A percentile compares a stretch with the other conserved stretches of the same genome.
Conservation (phyloP, 441 rosid species). For the Gossypium trilobum region DNA sequence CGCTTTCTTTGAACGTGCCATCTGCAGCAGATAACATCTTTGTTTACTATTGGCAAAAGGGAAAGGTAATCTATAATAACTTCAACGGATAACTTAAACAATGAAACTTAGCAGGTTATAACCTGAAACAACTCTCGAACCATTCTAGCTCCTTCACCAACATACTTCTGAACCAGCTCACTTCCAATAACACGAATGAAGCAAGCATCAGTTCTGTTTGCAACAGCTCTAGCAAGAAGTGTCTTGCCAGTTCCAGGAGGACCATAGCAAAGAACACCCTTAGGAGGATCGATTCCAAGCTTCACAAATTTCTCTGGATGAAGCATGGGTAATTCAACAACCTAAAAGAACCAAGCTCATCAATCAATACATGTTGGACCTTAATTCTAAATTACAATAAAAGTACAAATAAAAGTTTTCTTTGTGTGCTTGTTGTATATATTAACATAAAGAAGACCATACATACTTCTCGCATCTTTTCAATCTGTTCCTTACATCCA, state of each 20-base stretch:
- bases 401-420: background rate
- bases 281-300: conserved; percentile 97
- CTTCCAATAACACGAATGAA: conserved; percentile 95
- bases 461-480: conserved; percentile 86
- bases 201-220: conserved; percentile 95
- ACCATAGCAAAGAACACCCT: conserved; percentile 95
- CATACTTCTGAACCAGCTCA: conserved; percentile 95
- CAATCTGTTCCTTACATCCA: conserved; percentile 96
- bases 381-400: background rate
- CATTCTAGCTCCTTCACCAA: conserved; percentile 97
- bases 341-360: conserved; percentile 32
- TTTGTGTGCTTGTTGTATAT: background rate
- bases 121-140: conserved; percentile 96
- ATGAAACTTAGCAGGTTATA: conserved; percentile 9
- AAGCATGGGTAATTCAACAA: conserved; percentile 97
- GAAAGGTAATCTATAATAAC: background rate
- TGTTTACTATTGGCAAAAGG: background rate
- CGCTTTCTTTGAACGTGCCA: conserved; percentile 95
- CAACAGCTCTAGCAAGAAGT: conserved; percentile 91
- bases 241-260: conserved; percentile 99
- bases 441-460: background rate
- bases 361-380: background rate
- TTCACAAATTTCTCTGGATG: conserved; percentile 97
- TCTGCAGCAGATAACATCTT: conserved; percentile 28
- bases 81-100: background rate